Percentiles rank a stretch among this genome's conserved stretches.
These are phyloP conservation scores for Tetracladium maxilliforme DNA, from an alignment of 2,329 filamentous ascomycete genomes.

Conservation along the genomic window DNA sequence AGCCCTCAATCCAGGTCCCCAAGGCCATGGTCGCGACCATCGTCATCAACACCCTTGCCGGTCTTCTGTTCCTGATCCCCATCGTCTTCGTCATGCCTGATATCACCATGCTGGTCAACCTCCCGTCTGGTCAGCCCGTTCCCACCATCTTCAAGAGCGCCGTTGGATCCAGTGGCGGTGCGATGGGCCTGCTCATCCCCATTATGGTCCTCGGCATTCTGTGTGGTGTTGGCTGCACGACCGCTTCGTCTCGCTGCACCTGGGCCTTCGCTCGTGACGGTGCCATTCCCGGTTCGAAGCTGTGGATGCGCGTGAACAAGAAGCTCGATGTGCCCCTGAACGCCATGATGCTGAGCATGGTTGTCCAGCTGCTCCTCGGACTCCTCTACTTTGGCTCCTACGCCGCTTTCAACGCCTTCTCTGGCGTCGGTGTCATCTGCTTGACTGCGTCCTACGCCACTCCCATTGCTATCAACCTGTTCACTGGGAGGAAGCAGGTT, in stretches of 20 bases:
- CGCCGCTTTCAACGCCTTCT: constrained; percentile 60
- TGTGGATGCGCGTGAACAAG: constrained; percentile 46
- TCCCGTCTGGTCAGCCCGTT: constrained; percentile 44
- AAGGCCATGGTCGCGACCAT: constrained; percentile 59
- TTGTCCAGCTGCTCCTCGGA: constrained; percentile 45
- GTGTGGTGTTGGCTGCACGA: constrained; percentile 56
- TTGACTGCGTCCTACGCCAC: constrained; percentile 53
- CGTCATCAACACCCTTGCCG: constrained; percentile 49
- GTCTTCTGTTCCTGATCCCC: constrained; percentile 54
- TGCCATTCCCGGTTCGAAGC: constrained; percentile 46
- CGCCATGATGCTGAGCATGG: constrained; percentile 59
- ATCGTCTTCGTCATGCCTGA: constrained; percentile 56
- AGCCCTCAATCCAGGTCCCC: constrained; percentile 52
- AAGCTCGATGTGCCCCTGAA: constrained; percentile 52
- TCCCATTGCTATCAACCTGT: constrained; percentile 49
- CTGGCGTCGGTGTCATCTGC: constrained; percentile 54
- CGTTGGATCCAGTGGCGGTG: constrained; percentile 42
- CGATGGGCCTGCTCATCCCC: constrained; percentile 48
- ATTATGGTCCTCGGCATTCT: constrained; percentile 51
- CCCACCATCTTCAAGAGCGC: constrained; percentile 49
- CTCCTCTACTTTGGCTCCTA: constrained; percentile 55
- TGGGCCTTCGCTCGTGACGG: constrained; percentile 61
- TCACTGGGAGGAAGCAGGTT: constrained; percentile 44
- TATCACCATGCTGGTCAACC: constrained; percentile 33
- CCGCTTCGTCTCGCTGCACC: constrained; percentile 49